phyloP scores from a whole-genome alignment of 495 filamentous ascomycete genomes.

The Lentithecium fluviatile region DNA sequence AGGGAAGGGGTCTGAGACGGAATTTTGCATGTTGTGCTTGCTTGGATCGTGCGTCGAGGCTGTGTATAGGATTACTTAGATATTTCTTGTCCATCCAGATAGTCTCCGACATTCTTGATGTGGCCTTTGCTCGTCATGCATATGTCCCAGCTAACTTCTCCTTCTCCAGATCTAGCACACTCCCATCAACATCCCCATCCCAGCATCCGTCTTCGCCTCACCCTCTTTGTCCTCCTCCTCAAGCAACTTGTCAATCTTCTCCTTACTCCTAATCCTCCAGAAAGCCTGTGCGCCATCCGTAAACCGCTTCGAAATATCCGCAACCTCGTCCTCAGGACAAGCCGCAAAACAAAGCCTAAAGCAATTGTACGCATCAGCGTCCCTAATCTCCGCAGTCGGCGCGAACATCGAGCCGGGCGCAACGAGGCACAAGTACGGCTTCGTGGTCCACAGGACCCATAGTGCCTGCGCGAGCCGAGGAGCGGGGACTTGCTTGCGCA shows the following conservation, averaged over 20 bases:
- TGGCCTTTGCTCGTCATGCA: too few relatives aligned
- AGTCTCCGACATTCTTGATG: too few relatives aligned
- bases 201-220: neutral
- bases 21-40: too few relatives aligned
- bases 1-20: too few relatives aligned
- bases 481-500: conserved; percentile 51
- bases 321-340: conserved; percentile 66
- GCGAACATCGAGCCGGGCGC: conserved; percentile 70
- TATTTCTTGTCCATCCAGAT: too few relatives aligned
- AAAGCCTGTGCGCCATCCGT: conserved; percentile 68
- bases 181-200: conserved; percentile 8
- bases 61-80: too few relatives aligned
- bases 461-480: conserved; percentile 58
- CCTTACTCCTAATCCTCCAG: conserved; percentile 66
- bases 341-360: conserved; percentile 86
- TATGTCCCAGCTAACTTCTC: neutral
- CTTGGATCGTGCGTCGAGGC: too few relatives aligned
- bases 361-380: conserved; percentile 59
- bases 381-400: conserved; percentile 56
- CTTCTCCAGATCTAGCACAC: conserved; percentile 5
- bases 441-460: conserved; percentile 69
- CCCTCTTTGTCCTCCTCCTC: conserved; percentile 40
- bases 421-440: conserved; percentile 65
- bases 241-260: conserved; percentile 59
- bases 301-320: conserved; percentile 57